These are phyloP conservation scores for Stellera chamaejasme DNA, from an alignment of 345 rosid species.

Conservation along the genomic window DNA sequence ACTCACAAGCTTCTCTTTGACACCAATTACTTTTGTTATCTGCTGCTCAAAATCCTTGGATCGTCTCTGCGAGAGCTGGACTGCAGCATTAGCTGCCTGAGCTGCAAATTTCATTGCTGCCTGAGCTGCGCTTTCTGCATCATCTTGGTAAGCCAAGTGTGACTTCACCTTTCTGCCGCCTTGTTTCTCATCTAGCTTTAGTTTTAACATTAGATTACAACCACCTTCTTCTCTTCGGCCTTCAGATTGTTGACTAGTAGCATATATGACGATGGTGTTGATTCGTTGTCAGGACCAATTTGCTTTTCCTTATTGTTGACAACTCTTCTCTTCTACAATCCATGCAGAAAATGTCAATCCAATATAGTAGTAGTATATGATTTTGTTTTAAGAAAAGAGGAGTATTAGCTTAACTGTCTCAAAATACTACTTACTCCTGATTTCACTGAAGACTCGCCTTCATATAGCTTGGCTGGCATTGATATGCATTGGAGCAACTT, in stretches of 20 bases:
- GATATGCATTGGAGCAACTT: constrained; percentile 1
- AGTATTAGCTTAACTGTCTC: background rate
- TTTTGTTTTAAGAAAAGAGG: background rate
- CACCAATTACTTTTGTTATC: background rate
- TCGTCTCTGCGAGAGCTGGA: background rate
- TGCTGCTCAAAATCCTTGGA: background rate
- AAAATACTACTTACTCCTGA: background rate
- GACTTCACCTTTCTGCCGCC: background rate
- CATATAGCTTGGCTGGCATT: background rate
- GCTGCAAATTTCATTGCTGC: constrained; percentile 7
- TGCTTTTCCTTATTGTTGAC: background rate
- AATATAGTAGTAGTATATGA: background rate
- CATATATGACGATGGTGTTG: background rate
- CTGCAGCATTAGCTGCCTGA: constrained; percentile 6
- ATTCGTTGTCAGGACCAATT: background rate
- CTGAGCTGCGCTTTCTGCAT: constrained; percentile 4
- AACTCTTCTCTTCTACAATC: constrained; percentile 4
- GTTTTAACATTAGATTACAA: background rate
- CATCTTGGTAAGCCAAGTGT: background rate
- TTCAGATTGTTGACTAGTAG: background rate
- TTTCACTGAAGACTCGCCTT: background rate
- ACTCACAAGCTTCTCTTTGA: background rate
- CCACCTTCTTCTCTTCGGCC: background rate
- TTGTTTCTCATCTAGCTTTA: too few species aligned
- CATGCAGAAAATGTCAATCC: background rate